Base-by-base conservation (phyloP, 768 basidiomycete species). In the Lentinula boryana region DNA sequence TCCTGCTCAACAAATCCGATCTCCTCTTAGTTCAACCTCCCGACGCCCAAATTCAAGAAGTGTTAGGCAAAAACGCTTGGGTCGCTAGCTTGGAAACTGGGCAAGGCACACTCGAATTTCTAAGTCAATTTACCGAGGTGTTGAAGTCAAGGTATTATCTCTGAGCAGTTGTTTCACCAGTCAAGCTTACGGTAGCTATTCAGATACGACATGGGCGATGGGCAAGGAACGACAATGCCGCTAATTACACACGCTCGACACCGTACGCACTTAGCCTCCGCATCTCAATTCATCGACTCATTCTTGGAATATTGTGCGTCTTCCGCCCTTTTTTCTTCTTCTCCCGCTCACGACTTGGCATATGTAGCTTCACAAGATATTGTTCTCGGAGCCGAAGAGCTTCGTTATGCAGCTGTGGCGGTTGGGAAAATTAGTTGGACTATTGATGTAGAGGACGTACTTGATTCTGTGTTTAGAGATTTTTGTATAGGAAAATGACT, bases 401-500 rank as follows among this genome's bases (percentile, higher is more conserved):
- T 96, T 27, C 84, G 94, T 27, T 93, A 94, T 68, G 94, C 93
- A 1, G 86, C 88, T 0, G 82, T 83, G 61, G 87, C 91, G 4
- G 81, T 96, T n/a, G 93, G 91, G 1, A 84, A 85, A 61, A 85
- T 95, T n/a, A 86, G 88, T 1, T 93, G 94, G 4, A 68, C 80
- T 7, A 87, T 96, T 59, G 87, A 87, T 50, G 84, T 87, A 12
- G 94, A 96, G 66, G 92, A 95, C 62, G 78, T 95, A 7, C 71
- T 96, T 21, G 92, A 93, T 61, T 82, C 83, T 18, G 81, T 96
- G 27, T 96, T 96, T 68, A 78, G 80, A 36, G 88, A 91, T 55
- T 96, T 96, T 71, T 96, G 94, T 68, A 91, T 95, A 56, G 93
- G 93, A 40, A 93, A 95, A 75, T 92, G 65, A 74, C 40, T 18